Percentiles rank a stretch among this genome's conserved stretches.
Evolutionary conservation across 2,329 filamentous ascomycete species (phyloP).

Genomic region (Cadophora luteo-olivacea): DNA sequence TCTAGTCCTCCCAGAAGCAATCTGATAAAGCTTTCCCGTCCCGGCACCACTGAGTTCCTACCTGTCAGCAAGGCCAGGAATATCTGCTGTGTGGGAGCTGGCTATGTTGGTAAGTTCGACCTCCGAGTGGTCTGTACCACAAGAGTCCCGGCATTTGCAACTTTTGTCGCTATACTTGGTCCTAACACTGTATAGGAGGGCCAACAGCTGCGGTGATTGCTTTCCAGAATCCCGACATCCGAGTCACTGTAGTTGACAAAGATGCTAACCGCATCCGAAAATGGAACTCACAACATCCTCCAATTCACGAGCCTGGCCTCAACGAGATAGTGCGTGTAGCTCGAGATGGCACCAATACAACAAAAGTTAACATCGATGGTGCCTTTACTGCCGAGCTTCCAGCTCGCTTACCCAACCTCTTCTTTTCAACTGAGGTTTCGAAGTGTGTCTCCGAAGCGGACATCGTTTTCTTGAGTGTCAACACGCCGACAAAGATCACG

Average conservation of each 20-base stretch:
- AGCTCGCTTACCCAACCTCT: conserved; percentile 66
- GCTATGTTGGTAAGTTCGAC: conserved; percentile 17
- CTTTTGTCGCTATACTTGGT: background rate
- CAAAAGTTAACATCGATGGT: conserved; percentile 7
- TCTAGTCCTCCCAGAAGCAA: background rate
- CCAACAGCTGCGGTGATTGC: conserved; percentile 79
- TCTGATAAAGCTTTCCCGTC: conserved; percentile 11
- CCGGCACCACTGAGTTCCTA: conserved; percentile 6
- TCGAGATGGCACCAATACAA: conserved; percentile 50
- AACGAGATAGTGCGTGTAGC: conserved; percentile 69
- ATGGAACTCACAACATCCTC: conserved; percentile 75
- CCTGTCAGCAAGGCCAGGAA: conserved; percentile 10
- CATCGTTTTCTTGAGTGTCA: conserved; percentile 75
- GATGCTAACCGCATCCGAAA: conserved; percentile 68
- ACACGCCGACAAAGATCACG: conserved; percentile 76
- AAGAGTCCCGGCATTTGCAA: no score
- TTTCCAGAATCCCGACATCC: conserved; percentile 71
- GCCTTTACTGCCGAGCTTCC: conserved; percentile 39
- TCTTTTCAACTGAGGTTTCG: conserved; percentile 74
- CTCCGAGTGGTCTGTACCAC: no score
- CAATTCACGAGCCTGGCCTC: conserved; percentile 78
- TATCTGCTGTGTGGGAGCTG: conserved; percentile 20
- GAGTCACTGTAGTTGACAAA: conserved; percentile 76
- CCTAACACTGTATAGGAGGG: conserved; percentile 53
- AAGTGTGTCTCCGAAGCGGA: conserved; percentile 69